Conservation (phyloP, 805 yeast genomes). For the Candida ficus region DNA sequence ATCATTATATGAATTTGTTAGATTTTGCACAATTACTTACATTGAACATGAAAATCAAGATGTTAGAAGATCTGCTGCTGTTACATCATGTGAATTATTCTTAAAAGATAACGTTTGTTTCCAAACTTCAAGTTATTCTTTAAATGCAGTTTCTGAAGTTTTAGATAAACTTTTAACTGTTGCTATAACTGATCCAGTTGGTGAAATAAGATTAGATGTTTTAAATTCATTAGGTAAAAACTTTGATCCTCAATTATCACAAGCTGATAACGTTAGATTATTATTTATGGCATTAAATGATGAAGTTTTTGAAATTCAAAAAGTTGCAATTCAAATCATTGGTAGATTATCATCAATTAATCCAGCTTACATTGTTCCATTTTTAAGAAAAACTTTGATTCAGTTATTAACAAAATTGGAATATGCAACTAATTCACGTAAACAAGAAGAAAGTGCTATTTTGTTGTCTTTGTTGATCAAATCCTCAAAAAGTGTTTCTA, state of each 20-base stretch:
- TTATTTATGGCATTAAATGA: conserved; percentile 88
- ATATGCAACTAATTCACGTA: conserved; percentile 68
- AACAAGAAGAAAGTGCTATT: conserved; percentile 83
- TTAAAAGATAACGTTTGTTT: conserved; percentile 76
- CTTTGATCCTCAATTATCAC: conserved; percentile 90
- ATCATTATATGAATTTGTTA: conserved; percentile 81
- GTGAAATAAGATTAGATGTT: conserved; percentile 81
- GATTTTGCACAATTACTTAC: conserved; percentile 78
- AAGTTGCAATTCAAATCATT: conserved; percentile 69
- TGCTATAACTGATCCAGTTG: conserved; percentile 82
- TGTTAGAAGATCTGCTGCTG: conserved; percentile 79
- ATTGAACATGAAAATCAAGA: conserved; percentile 74
- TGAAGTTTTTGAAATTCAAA: conserved; percentile 78
- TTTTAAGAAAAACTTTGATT: conserved; percentile 77
- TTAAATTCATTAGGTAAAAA: conserved; percentile 63
- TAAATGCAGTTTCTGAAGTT: conserved; percentile 80
- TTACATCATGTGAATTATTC: conserved; percentile 75
- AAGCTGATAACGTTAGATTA: conserved; percentile 82
- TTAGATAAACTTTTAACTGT: conserved; percentile 73
- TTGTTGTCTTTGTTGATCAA: conserved; percentile 68
- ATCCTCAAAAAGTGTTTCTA: conserved; percentile 75
- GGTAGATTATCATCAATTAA: conserved; percentile 83
- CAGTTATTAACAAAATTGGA: conserved; percentile 83
- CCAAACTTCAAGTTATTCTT: conserved; percentile 75
- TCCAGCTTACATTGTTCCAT: conserved; percentile 95